phyloP scores from a whole-genome alignment of 1,139 yeast species.

The Scheffersomyces insectosa region DNA sequence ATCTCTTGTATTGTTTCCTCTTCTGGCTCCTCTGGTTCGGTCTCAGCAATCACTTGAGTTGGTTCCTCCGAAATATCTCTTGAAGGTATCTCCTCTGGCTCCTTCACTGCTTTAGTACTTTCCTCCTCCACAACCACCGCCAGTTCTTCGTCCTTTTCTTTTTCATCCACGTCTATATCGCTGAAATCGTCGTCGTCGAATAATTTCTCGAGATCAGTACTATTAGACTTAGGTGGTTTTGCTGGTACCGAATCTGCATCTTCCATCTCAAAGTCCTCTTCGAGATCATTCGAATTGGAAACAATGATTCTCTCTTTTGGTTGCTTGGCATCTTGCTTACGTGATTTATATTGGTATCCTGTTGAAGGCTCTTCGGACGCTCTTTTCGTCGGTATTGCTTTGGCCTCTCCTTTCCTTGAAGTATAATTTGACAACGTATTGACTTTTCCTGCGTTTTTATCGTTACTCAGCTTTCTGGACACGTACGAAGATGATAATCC shows the following conservation, averaged over 20 bases:
- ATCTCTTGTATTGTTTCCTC: background rate
- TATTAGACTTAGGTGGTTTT: conserved; percentile 6
- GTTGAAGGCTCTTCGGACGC: conserved; percentile 7
- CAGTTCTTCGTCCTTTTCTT: conserved; percentile 1
- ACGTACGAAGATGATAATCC: conserved; percentile 28
- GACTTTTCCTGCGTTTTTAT: conserved; percentile 13
- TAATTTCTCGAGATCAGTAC: conserved; percentile 16
- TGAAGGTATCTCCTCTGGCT: conserved; percentile 3
- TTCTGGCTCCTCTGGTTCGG: conserved; percentile 2
- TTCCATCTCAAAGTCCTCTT: conserved; percentile 16
- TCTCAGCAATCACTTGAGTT: background rate
- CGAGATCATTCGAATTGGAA: conserved; percentile 17
- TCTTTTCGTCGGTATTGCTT: conserved; percentile 3
- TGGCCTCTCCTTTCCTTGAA: conserved; percentile 22
- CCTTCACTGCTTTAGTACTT: conserved; percentile 4
- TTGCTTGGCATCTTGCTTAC: conserved; percentile 31
- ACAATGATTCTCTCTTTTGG: conserved; percentile 41
- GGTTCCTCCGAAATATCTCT: too few relatives aligned
- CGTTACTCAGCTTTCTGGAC: conserved; percentile 21
- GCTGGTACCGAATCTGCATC: conserved; percentile 4
- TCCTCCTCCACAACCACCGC: conserved; percentile 1
- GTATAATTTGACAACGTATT: conserved; percentile 18
- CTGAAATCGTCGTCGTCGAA: conserved; percentile 24
- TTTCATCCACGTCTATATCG: conserved; percentile 11
- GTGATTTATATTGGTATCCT: conserved; percentile 39